Percentiles rank a stretch among this genome's conserved stretches.
These are phyloP conservation scores for Knoxia roxburghii DNA, from an alignment of 257 asterid species.

Conservation along the genomic window DNA sequence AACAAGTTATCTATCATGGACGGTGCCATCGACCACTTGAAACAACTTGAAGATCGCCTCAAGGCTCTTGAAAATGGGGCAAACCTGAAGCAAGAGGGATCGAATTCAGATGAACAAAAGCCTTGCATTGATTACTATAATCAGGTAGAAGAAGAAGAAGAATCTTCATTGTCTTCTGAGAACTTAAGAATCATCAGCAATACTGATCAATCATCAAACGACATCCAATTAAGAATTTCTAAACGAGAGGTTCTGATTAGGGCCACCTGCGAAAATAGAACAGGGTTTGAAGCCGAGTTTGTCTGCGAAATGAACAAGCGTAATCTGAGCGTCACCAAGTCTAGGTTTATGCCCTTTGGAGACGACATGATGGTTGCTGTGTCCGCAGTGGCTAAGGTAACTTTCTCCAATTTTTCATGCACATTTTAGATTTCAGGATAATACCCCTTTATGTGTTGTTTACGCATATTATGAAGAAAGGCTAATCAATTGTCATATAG, in stretches of 20 bases:
- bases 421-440: too few relatives aligned
- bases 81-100: background rate
- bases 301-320: background rate
- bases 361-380: background rate
- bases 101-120: background rate
- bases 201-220: background rate
- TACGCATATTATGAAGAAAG: too few relatives aligned
- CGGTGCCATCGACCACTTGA: slow-evolving; percentile 13
- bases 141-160: too few relatives aligned
- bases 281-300: background rate
- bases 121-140: background rate
- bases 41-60: slow-evolving; percentile 7
- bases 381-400: background rate
- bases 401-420: background rate
- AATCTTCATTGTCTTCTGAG: background rate
- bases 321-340: background rate
- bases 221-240: slow-evolving; percentile 6
- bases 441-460: too few relatives aligned
- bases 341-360: background rate
- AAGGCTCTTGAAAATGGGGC: background rate
- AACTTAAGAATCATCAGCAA: background rate
- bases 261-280: slow-evolving; percentile 6
- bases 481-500: too few relatives aligned
- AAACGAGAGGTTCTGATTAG: slow-evolving; percentile 8
- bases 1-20: slow-evolving; percentile 13